Percentiles rank a stretch among this genome's conserved stretches.
phyloP scores from a whole-genome alignment of 345 rosid genomes.

The Garcia nutans region DNA sequence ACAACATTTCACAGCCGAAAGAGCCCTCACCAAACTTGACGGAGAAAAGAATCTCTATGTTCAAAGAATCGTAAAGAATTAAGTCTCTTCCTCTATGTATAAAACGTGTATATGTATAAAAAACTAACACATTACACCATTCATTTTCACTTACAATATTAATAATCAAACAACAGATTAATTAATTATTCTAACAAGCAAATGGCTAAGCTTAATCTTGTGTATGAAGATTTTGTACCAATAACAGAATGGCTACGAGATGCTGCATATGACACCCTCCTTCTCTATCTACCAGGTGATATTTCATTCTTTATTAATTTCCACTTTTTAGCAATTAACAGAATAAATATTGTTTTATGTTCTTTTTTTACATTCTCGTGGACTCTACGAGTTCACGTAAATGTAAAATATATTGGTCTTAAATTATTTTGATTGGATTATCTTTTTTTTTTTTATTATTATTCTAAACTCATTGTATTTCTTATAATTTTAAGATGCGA shows the following conservation, averaged over 20 bases:
- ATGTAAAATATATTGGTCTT: too few species aligned
- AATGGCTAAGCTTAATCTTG: constrained; percentile 7
- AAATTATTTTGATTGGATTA: too few species aligned
- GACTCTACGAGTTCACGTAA: too few species aligned
- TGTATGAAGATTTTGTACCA: constrained; percentile 39
- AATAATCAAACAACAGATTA: background rate
- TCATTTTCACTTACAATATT: constrained; percentile 1
- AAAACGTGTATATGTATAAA: too few species aligned
- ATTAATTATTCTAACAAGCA: background rate
- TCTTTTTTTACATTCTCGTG: too few species aligned
- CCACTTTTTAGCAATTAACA: background rate
- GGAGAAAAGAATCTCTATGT: background rate
- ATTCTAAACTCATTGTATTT: too few species aligned
- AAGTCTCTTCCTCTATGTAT: background rate
- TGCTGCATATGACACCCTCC: constrained; percentile 29
- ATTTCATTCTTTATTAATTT: background rate
- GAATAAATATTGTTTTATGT: too few species aligned
- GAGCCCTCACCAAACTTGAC: background rate
- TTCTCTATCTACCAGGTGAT: constrained; percentile 35
- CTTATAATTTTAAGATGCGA: too few species aligned
- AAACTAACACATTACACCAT: background rate
- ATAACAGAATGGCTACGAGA: constrained; percentile 31
- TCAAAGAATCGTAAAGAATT: background rate
- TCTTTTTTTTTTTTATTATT: too few species aligned
- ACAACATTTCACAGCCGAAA: background rate